Conservation (phyloP, 2,329 filamentous ascomycete species). For the Sclerotinia subarctica region DNA sequence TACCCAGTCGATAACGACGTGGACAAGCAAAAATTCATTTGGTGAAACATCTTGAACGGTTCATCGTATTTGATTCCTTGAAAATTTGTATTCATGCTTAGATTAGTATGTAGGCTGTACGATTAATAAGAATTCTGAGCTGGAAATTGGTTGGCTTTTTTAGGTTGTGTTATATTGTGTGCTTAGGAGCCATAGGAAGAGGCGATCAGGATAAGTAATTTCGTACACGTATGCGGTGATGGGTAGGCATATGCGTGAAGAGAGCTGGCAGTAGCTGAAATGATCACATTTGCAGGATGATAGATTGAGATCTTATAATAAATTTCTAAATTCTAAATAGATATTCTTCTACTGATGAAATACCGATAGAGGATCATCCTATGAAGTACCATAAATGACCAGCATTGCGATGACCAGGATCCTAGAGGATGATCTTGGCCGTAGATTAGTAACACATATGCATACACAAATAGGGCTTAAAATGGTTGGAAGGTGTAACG, state of each 20-base stretch:
- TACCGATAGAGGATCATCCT: neutral
- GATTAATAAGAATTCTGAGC: neutral
- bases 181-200: neutral
- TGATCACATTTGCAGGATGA: neutral
- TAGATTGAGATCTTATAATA: neutral
- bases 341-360: neutral
- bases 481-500: too few species aligned
- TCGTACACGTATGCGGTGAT: neutral
- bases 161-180: neutral
- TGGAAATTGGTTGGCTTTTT: neutral
- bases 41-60: neutral
- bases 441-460: too few species aligned
- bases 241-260: neutral
- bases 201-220: neutral
- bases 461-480: too few species aligned
- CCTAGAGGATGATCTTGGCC: neutral
- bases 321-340: neutral
- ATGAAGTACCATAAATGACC: neutral
- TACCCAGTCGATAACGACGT: too few species aligned
- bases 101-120: neutral
- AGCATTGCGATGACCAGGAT: neutral
- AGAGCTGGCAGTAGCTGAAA: neutral
- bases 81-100: neutral
- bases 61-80: neutral
- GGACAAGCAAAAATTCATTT: neutral